Evolutionary conservation across 495 filamentous ascomycete species (phyloP).

Genomic region (Penicillium paxilli): DNA sequence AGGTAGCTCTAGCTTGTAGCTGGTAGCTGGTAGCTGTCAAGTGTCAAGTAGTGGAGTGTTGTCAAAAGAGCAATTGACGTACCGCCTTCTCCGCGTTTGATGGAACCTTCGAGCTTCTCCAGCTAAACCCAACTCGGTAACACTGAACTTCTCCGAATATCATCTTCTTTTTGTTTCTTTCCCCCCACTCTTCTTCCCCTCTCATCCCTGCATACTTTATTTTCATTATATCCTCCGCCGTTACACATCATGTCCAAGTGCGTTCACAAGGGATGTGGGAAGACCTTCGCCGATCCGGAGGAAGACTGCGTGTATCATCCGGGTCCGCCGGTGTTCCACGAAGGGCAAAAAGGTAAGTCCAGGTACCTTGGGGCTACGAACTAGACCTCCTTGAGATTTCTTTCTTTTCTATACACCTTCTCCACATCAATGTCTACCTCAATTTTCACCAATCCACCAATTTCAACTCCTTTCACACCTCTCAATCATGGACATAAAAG

Average conservation of each 20-base stretch:
- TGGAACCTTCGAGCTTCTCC: slow-evolving; percentile 53
- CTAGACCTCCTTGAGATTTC: slow-evolving; percentile 5
- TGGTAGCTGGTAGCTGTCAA: not conserved
- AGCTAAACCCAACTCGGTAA: slow-evolving; percentile 37
- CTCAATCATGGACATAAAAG: not conserved
- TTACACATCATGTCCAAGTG: slow-evolving; percentile 76
- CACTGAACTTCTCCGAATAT: not conserved
- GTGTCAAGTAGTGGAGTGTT: not conserved
- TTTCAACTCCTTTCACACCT: not conserved
- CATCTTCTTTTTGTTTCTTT: not conserved
- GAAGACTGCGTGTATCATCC: slow-evolving; percentile 92
- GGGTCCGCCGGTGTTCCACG: slow-evolving; percentile 92
- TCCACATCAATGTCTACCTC: slow-evolving; percentile 2
- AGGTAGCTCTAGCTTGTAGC: not conserved
- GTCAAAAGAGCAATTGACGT: not conserved
- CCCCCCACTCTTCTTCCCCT: no score
- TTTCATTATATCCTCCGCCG: not conserved
- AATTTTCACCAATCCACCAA: not conserved
- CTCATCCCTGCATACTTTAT: not conserved
- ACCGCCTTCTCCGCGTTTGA: slow-evolving; percentile 18
- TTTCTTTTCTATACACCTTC: not conserved
- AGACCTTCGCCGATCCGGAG: slow-evolving; percentile 76
- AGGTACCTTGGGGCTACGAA: slow-evolving; percentile 39
- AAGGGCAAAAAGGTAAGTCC: slow-evolving; percentile 90
- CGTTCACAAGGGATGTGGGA: slow-evolving; percentile 94